phyloP scores from a whole-genome alignment of 2,329 filamentous ascomycete species.

The Claviceps sp. region DNA sequence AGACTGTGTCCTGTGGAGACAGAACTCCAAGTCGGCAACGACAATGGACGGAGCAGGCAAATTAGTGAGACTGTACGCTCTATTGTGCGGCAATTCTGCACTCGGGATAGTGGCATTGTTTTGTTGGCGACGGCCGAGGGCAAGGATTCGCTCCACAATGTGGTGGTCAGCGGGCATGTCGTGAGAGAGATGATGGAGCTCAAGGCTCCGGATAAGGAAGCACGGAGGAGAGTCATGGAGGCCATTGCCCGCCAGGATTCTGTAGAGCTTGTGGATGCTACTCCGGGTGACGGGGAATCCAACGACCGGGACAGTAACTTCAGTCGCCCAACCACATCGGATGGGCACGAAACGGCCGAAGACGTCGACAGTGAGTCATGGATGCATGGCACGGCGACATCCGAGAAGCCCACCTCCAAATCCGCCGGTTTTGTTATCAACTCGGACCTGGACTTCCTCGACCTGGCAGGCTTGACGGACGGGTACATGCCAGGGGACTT shows the following conservation, averaged over 20 bases:
- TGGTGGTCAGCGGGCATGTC: slow-evolving; percentile 82
- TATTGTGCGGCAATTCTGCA: slow-evolving; percentile 74
- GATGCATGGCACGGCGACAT: slow-evolving; percentile 57
- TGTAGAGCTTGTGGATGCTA: slow-evolving; percentile 8
- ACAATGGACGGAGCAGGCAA: slow-evolving; percentile 85
- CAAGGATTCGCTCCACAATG: slow-evolving; percentile 84
- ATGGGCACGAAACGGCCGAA: slow-evolving; percentile 26
- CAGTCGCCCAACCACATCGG: slow-evolving; percentile 44
- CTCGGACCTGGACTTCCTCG: slow-evolving; percentile 72
- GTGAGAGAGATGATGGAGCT: slow-evolving; percentile 82
- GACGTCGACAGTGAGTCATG: slow-evolving; percentile 50
- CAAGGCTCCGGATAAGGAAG: slow-evolving; percentile 87
- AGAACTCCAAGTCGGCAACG: slow-evolving; percentile 82
- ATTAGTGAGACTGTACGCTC: slow-evolving; percentile 80
- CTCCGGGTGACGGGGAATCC: slow-evolving; percentile 15
- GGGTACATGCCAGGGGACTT: slow-evolving; percentile 97
- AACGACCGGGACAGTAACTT: slow-evolving; percentile 26
- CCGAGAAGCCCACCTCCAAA: slow-evolving; percentile 21
- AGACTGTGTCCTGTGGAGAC: slow-evolving; percentile 87
- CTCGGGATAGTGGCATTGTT: slow-evolving; percentile 65
- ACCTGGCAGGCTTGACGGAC: slow-evolving; percentile 86
- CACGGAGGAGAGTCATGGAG: slow-evolving; percentile 70
- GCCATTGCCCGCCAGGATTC: slow-evolving; percentile 52
- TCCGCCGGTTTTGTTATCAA: slow-evolving; percentile 60
- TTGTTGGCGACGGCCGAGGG: slow-evolving; percentile 82